phyloP scores from a whole-genome alignment of 805 yeast genomes.

The Spathaspora arborariae region DNA sequence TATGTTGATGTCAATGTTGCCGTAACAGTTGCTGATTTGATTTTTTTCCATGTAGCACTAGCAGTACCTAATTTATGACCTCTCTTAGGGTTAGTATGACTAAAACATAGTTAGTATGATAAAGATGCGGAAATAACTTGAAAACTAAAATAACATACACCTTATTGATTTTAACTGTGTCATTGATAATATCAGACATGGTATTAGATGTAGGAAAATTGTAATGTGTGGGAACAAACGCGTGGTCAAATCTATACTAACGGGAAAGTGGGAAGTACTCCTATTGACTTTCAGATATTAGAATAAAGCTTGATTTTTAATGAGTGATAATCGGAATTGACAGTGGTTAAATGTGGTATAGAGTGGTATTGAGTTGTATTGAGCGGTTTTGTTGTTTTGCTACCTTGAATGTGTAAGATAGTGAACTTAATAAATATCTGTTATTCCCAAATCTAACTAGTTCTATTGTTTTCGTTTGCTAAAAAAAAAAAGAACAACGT shows the following conservation, averaged over 20 bases:
- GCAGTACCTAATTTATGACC: slow-evolving; percentile 39
- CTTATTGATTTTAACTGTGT: slow-evolving; percentile 4
- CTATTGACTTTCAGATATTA: too few relatives aligned
- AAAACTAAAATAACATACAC: not conserved
- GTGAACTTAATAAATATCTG: not conserved
- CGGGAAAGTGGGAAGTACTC: too few relatives aligned
- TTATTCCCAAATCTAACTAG: not conserved
- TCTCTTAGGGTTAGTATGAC: slow-evolving; percentile 26
- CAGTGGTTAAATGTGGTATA: not conserved
- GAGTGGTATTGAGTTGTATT: too few relatives aligned
- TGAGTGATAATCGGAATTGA: not conserved
- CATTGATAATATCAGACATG: slow-evolving; percentile 1
- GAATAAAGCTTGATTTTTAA: not conserved
- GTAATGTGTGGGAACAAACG: not conserved
- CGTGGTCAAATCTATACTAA: not conserved
- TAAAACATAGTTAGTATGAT: not conserved
- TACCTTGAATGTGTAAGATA: not conserved
- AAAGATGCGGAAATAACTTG: not conserved
- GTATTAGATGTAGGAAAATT: not conserved
- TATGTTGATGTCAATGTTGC: not conserved
- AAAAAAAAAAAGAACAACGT: not conserved
- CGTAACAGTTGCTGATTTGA: slow-evolving; percentile 28
- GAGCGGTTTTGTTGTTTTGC: too few relatives aligned
- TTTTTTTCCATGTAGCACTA: slow-evolving; percentile 40
- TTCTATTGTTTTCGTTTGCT: not conserved